Conservation (phyloP, 805 yeast genomes). For the Zygoascus bituminiphila region DNA sequence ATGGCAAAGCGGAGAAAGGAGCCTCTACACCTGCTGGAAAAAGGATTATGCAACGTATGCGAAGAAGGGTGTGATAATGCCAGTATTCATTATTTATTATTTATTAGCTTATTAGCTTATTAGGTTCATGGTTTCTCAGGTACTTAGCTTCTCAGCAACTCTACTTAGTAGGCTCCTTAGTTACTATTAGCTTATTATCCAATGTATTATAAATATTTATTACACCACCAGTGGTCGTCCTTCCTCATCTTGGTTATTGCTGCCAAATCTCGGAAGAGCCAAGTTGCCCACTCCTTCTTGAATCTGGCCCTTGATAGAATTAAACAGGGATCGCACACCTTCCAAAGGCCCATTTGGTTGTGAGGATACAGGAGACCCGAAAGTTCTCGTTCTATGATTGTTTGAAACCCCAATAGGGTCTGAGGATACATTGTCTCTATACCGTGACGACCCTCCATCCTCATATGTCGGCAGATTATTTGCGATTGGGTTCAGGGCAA, state of each 20-base stretch:
- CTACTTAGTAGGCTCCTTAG: too few relatives aligned
- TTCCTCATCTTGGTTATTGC: slow-evolving; percentile 7
- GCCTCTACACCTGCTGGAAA: not conserved
- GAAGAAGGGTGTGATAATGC: not conserved
- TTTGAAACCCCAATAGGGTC: not conserved
- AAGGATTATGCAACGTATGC: not conserved
- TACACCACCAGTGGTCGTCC: slow-evolving; percentile 7
- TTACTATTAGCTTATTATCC: slow-evolving; percentile 1
- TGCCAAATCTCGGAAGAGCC: not conserved
- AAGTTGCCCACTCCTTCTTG: slow-evolving; percentile 12
- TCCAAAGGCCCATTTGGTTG: not conserved
- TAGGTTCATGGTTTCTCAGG: too few relatives aligned
- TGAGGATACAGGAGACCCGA: not conserved
- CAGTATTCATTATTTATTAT: not conserved
- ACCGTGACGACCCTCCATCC: not conserved
- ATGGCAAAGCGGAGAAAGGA: not conserved
- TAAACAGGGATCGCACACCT: slow-evolving; percentile 16
- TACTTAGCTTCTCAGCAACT: too few relatives aligned
- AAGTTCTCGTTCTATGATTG: not conserved
- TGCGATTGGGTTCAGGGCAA: slow-evolving; percentile 11
- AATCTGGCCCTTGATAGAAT: slow-evolving; percentile 12
- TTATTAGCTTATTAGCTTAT: too few relatives aligned
- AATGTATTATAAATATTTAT: slow-evolving; percentile 4
- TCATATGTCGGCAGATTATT: not conserved
- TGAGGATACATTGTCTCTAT: slow-evolving; percentile 1